Evolutionary conservation across 768 basidiomycete genomes (phyloP).

Genomic region (Phaeotremella skinneri): DNA sequence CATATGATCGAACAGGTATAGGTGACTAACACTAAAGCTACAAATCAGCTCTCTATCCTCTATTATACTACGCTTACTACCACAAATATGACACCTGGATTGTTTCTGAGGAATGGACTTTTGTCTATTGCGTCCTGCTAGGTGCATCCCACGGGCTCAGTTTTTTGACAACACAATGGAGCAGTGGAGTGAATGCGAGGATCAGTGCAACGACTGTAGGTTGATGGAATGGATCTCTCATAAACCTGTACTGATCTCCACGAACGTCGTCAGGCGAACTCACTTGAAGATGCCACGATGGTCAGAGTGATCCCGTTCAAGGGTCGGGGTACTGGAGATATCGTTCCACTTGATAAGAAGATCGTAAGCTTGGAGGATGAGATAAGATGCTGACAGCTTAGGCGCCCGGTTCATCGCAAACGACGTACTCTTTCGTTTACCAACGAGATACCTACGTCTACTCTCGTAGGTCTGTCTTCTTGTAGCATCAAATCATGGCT

Average conservation of each 20-base stretch:
- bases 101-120: constrained; percentile 95
- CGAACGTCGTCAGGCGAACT: constrained; percentile 56
- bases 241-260: not conserved
- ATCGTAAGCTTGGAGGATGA: constrained; percentile 20
- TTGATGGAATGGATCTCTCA: too few species aligned
- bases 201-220: constrained; percentile 73
- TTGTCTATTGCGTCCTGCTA: constrained; percentile 80
- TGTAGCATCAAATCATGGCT: not conserved
- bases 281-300: constrained; percentile 70
- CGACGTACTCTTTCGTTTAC: constrained; percentile 81
- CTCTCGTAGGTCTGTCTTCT: constrained; percentile 47
- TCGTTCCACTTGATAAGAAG: constrained; percentile 71
- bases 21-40: too few species aligned
- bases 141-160: constrained; percentile 86
- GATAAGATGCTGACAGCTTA: constrained; percentile 16
- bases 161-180: constrained; percentile 90
- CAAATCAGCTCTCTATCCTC: constrained; percentile 49
- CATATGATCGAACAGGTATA: too few species aligned
- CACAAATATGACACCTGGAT: constrained; percentile 87
- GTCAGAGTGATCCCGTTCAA: constrained; percentile 75
- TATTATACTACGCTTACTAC: constrained; percentile 75
- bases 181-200: constrained; percentile 69
- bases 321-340: constrained; percentile 85
- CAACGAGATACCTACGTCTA: constrained; percentile 90
- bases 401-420: constrained; percentile 56